phyloP scores from a whole-genome alignment of 1,284 basidiomycete species.

The Ustilago nuda region DNA sequence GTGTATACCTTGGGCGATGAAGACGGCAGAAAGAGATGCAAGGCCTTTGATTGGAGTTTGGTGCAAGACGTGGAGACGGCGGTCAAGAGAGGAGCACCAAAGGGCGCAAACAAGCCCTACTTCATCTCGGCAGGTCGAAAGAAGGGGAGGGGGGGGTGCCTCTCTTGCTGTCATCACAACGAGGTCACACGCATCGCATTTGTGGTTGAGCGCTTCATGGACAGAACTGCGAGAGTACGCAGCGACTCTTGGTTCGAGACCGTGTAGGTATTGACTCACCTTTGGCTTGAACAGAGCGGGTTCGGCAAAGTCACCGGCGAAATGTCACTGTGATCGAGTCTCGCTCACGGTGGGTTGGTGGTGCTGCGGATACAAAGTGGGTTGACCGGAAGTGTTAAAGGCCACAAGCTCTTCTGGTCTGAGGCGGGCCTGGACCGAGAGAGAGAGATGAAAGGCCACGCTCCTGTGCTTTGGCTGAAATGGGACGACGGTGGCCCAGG shows the following conservation, averaged over 20 bases:
- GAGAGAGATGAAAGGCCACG: slow-evolving; percentile 18
- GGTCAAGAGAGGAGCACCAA: slow-evolving; percentile 1
- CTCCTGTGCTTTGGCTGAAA: neutral
- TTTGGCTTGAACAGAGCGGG: neutral
- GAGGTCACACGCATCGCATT: neutral
- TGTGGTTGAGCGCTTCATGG: slow-evolving; percentile 14
- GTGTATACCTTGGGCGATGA: neutral
- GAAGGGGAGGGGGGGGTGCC: too few relatives aligned
- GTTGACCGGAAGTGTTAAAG: slow-evolving; percentile 1
- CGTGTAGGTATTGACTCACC: slow-evolving; percentile 9
- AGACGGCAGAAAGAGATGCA: neutral
- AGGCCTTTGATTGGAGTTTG: neutral
- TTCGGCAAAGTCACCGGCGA: neutral
- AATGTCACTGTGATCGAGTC: slow-evolving; percentile 1
- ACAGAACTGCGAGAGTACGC: slow-evolving; percentile 6
- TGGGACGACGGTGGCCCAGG: slow-evolving; percentile 8
- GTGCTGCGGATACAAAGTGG: slow-evolving; percentile 4
- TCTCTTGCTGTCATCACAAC: neutral
- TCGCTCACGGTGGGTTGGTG: slow-evolving; percentile 27
- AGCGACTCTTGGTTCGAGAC: neutral
- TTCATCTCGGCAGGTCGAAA: slow-evolving; percentile 21
- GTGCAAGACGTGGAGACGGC: neutral
- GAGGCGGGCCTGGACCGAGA: too few relatives aligned
- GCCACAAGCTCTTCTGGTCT: slow-evolving; percentile 3
- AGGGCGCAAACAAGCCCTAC: slow-evolving; percentile 31